Evolutionary conservation across 768 basidiomycete genomes (phyloP), one percentile per base, ranked within the genome.

Genomic region (Mycena epipterygia): DNA sequence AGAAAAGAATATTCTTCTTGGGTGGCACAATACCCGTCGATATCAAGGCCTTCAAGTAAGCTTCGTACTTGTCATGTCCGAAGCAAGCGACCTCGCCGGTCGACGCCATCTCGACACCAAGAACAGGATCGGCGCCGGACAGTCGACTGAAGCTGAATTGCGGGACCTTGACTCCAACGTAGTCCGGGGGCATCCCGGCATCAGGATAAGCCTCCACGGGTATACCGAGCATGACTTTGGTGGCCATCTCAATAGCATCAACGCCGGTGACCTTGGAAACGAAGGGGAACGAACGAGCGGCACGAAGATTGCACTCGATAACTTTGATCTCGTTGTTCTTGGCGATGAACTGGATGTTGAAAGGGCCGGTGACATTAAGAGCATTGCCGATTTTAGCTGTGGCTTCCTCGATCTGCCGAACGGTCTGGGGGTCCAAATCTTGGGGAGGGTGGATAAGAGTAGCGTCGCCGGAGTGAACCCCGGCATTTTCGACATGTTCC

Each of bases 271-370:
- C 96, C 82, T 99, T 99, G 11, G 96, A 98, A 29, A 99, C 97
- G 85, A 99, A 99, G 46, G 97, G 97, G 90, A 97, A 98, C 0
- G 97, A 98, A 70, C 97, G 90, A 27, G 97, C 97, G 0, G 98
- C 98, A 64, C 97, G 95, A 37, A 99, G 85, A 83, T 99, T 99
- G 83, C 97, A 99, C 81, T 99, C 97, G 80, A 99, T 99, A 76
- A 99, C 97, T 88, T 99, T 99, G 88, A 99, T 99, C 82, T 98
- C 97, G 84, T 98, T 99, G 84, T 99, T 94, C 89, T 99, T 99
- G 58, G 97, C 97, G 76, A 99, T 98, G 84, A 99, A 98, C 85
- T 99, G 97, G 79, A 99, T 99, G 79, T 99, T 99, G 90, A 93
- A 99, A 1, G 97, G 97, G 8, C 97, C 98, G 7, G 97, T 98